These are phyloP conservation scores for Naganishia friedmannii DNA, from an alignment of 768 basidiomycete species.

Conservation along the genomic window DNA sequence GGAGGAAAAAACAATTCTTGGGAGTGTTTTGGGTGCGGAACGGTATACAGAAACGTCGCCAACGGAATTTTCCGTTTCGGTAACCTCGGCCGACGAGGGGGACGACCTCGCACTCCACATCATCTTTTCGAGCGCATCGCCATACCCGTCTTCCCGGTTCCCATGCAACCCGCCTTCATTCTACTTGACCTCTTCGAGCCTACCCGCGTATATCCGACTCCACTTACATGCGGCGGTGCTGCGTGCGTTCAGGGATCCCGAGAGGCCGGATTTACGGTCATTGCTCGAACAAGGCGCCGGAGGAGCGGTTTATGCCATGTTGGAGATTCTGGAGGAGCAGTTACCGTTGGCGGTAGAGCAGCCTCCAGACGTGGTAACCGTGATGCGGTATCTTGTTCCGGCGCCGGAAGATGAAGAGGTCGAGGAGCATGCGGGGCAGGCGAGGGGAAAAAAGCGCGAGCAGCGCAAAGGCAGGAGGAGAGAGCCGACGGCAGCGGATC, in stretches of 20 bases:
- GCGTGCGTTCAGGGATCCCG: conserved; percentile 58
- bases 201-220: conserved; percentile 77
- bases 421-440: neutral
- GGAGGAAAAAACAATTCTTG: conserved; percentile 53
- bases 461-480: conserved; percentile 3
- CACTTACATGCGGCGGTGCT: conserved; percentile 71
- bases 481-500: conserved; percentile 41
- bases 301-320: conserved; percentile 66
- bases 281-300: conserved; percentile 65
- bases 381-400: conserved; percentile 63
- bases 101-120: conserved; percentile 63
- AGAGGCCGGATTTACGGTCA: conserved; percentile 53
- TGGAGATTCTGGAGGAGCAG: conserved; percentile 65
- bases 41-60: conserved; percentile 38
- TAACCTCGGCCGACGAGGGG: conserved; percentile 28
- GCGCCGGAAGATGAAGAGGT: conserved; percentile 32
- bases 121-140: conserved; percentile 58
- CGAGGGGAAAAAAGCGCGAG: conserved; percentile 11
- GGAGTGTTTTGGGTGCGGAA: conserved; percentile 49
- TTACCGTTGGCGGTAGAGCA: conserved; percentile 63
- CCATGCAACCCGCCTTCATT: conserved; percentile 61
- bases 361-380: conserved; percentile 70
- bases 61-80: conserved; percentile 40
- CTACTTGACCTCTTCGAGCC: conserved; percentile 67
- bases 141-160: conserved; percentile 56